Base-by-base conservation (phyloP, 345 rosid species). In the Tarenaya hassleriana region DNA sequence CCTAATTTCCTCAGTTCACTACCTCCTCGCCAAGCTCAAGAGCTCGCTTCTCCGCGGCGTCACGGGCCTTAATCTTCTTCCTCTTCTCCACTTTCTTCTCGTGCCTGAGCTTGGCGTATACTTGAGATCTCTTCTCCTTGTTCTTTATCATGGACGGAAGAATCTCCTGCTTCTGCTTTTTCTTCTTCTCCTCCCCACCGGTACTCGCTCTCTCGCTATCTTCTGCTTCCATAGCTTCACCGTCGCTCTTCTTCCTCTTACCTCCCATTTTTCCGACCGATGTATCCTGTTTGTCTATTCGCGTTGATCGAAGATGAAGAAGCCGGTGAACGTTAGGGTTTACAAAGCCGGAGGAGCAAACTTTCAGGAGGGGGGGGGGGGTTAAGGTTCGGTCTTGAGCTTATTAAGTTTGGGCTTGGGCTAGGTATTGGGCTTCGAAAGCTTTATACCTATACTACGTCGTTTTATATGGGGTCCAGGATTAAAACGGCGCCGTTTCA, bases 21-120 rank as follows among this genome's bases (percentile, higher is more conserved):
- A 90, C 98, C 95, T 92, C 97, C 51, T 88, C 91, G 10, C 99
- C 99, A 41, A 92, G 95, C 70, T 85, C 94, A 9, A 88, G 61
- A 44, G 99, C 91, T 16, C 58, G 80, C 58, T 88, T 85, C 62
- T 70, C 91, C 14, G 81, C 78, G 9, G 94, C 95, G 4, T 79
- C 94, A 1, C 95, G 94, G 14, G 80, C 81, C 41, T 77, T 88
- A 42, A 75, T 58, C 72, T 83, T 82, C 82, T 88, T 92, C 47
- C 83, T 88, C 61, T 88, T 88, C 69, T 91, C 98, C 24, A 84
- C 13, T 73, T 84, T 87, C 80, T 91, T 87, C 60, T 77, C 76
- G 8, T 77, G 95, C 61, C 77, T 87, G 47, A 84, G 82, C 69
- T 91, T 84, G 3, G 95, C 81, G 59, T 87, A 86, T 0, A 79